A percentile compares a stretch with the other conserved stretches of the same genome.
phyloP scores from a whole-genome alignment of 352 stramenopile genomes.

The Phytophthora multivora region DNA sequence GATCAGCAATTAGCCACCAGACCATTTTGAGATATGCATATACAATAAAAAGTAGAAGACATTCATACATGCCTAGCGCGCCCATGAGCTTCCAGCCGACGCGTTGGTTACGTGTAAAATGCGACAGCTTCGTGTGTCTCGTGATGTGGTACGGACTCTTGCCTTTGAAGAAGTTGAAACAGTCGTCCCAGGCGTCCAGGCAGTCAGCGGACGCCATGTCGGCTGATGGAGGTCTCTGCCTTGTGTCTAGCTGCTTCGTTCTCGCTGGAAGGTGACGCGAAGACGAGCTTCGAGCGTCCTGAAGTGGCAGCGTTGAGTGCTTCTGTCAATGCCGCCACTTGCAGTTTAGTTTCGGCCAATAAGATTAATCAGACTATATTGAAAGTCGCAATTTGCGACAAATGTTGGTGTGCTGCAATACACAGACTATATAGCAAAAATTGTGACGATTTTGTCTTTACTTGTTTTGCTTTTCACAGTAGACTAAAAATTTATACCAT shows the following conservation, averaged over 20 bases:
- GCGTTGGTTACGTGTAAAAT: slow-evolving; percentile 56
- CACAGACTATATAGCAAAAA: neutral
- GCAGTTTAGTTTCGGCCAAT: slow-evolving; percentile 22
- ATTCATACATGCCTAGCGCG: slow-evolving; percentile 54
- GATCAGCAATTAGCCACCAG: neutral
- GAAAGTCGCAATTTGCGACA: too few relatives aligned
- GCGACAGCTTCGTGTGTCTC: slow-evolving; percentile 44
- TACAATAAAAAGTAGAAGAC: neutral
- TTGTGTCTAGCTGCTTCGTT: slow-evolving; percentile 4
- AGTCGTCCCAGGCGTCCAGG: slow-evolving; percentile 56
- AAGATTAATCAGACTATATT: neutral
- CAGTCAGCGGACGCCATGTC: slow-evolving; percentile 31
- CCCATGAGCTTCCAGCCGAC: slow-evolving; percentile 69
- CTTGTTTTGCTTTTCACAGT: too few relatives aligned
- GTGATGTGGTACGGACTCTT: slow-evolving; percentile 65
- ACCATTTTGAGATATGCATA: neutral
- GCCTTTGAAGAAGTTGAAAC: slow-evolving; percentile 72
- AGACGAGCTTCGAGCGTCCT: neutral
- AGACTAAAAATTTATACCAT: too few relatives aligned
- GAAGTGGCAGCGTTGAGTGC: neutral
- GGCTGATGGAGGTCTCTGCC: neutral
- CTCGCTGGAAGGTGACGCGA: neutral
- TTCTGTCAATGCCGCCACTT: slow-evolving; percentile 18
- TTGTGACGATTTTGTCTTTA: too few relatives aligned
- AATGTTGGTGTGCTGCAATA: too few relatives aligned